These are phyloP conservation scores for Magnusiomyces ingens DNA, from an alignment of 1,139 yeast genomes.

Conservation along the genomic window DNA sequence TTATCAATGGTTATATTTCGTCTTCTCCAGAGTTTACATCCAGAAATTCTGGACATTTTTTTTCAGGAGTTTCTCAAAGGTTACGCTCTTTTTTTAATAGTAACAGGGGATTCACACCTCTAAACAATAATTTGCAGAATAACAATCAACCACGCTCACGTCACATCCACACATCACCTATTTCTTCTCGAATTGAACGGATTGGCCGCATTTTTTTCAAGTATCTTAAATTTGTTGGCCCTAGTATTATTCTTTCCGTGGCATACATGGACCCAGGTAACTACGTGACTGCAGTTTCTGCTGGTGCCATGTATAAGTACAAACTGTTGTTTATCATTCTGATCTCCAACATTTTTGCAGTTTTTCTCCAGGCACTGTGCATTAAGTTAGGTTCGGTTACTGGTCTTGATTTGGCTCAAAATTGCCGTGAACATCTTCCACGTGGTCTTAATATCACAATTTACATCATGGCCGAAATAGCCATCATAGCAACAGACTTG, in stretches of 20 bases:
- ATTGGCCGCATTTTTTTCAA: conserved; percentile 33
- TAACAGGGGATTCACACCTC: neutral
- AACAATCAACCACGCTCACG: conserved; percentile 2
- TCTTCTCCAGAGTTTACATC: neutral
- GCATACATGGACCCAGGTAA: conserved; percentile 87
- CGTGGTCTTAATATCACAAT: conserved; percentile 48
- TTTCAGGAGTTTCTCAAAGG: neutral
- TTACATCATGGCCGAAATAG: conserved; percentile 69
- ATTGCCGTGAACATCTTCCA: conserved; percentile 59
- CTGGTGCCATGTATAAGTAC: conserved; percentile 64
- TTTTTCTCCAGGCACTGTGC: conserved; percentile 64
- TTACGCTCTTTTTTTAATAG: neutral
- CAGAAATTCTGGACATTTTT: neutral
- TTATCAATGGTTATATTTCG: no score
- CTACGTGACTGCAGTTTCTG: conserved; percentile 71
- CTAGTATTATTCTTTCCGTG: conserved; percentile 69
- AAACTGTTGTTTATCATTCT: conserved; percentile 61
- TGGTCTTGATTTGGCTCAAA: conserved; percentile 67
- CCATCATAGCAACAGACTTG: conserved; percentile 77
- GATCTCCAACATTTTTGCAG: conserved; percentile 63
- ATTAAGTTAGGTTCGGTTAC: conserved; percentile 76
- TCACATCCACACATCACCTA: neutral
- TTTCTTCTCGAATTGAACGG: neutral
- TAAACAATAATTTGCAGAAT: neutral
- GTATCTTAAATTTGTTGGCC: conserved; percentile 61